Evolutionary conservation across 805 yeast genomes (phyloP).

Genomic region (Lipomyces orientalis): DNA sequence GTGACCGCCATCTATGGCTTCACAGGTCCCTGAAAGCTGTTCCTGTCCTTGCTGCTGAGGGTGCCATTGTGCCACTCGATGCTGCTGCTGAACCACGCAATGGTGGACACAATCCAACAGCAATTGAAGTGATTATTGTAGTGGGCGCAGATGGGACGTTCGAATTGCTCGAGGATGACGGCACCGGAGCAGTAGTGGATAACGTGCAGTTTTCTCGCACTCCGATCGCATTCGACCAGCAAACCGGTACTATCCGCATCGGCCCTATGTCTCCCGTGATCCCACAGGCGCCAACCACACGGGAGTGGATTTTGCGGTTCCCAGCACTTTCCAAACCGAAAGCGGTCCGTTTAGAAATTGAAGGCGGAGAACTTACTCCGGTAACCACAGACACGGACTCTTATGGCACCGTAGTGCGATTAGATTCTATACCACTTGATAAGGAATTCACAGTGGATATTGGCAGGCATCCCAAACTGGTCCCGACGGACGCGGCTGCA

Average conservation of each 20-base stretch:
- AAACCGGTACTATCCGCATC: constrained; percentile 4
- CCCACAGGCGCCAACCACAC: not conserved
- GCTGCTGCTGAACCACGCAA: not conserved
- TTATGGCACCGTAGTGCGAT: not conserved
- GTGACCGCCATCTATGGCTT: constrained; percentile 5
- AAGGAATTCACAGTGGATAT: not conserved
- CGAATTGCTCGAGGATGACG: constrained; percentile 9
- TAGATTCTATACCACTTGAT: not conserved
- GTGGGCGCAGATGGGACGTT: constrained; percentile 1
- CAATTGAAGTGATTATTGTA: constrained; percentile 5
- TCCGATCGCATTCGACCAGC: constrained; percentile 1
- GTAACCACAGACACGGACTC: not conserved
- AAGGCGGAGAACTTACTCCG: not conserved
- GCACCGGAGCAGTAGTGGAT: not conserved
- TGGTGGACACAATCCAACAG: constrained; percentile 7
- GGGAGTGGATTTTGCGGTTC: constrained; percentile 1
- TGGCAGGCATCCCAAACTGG: constrained; percentile 6
- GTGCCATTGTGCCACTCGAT: constrained; percentile 10
- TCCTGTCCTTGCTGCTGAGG: constrained; percentile 5
- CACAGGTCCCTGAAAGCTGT: constrained; percentile 3
- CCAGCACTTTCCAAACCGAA: constrained; percentile 8
- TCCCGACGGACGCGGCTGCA: not conserved
- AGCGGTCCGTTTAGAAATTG: not conserved
- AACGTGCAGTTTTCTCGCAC: constrained; percentile 5
- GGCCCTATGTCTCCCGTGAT: not conserved